Percentiles rank a stretch among this genome's conserved stretches.
Evolutionary conservation across 306 rosid species (phyloP).

Genomic region (Trifolium subterraneum): DNA sequence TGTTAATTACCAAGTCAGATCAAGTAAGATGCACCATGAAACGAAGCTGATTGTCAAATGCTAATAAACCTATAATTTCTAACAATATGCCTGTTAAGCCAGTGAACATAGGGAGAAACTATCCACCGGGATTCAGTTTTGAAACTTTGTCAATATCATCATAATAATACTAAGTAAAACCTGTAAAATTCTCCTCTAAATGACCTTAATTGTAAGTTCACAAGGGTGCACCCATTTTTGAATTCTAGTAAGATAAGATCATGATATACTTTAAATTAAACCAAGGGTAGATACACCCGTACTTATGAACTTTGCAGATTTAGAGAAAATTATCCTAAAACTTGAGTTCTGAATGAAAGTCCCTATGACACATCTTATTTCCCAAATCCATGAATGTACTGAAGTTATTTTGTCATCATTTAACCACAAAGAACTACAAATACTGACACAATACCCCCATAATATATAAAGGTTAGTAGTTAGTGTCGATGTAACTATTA

Average conservation of each 20-base stretch:
- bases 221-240: not conserved
- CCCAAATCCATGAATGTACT: constrained; percentile 13
- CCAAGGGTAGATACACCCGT: not conserved
- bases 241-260: not conserved
- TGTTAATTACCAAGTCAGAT: too few species aligned
- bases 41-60: not conserved
- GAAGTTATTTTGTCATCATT: constrained; percentile 4
- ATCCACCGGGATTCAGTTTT: not conserved
- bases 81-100: too few species aligned
- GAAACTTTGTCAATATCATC: not conserved
- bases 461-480: not conserved
- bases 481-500: constrained; percentile 9
- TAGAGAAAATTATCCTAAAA: constrained; percentile 6
- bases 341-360: not conserved
- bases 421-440: constrained; percentile 1
- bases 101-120: not conserved
- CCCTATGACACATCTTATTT: constrained; percentile 6
- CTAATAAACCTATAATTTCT: too few species aligned
- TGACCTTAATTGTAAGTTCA: not conserved
- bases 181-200: not conserved
- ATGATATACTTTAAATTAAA: constrained; percentile 2
- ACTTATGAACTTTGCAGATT: constrained; percentile 10
- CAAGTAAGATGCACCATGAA: too few species aligned
- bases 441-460: not conserved
- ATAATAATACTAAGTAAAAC: not conserved